Evolutionary conservation across 2,329 filamentous ascomycete genomes (phyloP), one percentile per base, ranked within the genome.

Genomic region (Aureobasidium sp.): DNA sequence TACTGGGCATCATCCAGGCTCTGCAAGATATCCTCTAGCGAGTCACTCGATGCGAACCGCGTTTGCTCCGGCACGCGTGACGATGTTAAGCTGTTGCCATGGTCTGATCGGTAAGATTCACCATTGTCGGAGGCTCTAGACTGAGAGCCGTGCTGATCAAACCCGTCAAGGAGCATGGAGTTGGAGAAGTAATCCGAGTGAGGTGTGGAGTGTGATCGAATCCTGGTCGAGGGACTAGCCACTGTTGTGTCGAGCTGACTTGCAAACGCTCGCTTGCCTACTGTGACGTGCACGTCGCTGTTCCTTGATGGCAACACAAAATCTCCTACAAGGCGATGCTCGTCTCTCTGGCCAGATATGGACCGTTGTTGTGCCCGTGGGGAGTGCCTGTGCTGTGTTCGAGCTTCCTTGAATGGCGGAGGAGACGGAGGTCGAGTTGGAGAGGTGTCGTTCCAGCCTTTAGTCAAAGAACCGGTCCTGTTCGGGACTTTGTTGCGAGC

Each of bases 241-340:
- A 40, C 43, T 6, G 55, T 58, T 7, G 43, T 58, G 17, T 66
- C 65, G 7, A 65, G 67, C 47, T 69, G 68, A 38, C 62, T 71
- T 7, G 62, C 67, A 15, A 71, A 65, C 23, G 70, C 70, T 57
- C 68, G 67, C 2, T 65, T 68, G 25, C 71, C 70, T 33, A 72
- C 65, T 57, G 65, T 69, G 61, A 73, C 64, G 10, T 65, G 49
- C 9, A 71, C 65, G 10, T 67, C 63, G 9, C 67, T 46, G 15
- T 37, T 25, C 15, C 60, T 27, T 29, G n/a, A 21, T 57, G 55
- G 42, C n/a, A 49, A 21, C 17, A 38, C 33, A 25, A 45, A 45
- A 10, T 35, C 53, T 25, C 19, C 53, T 23, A 57, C 21, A 9
- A 31, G n/a, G 33, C 50, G 37, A 10, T 33, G 25, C 42, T 15